Base-by-base conservation (phyloP, 768 basidiomycete genomes). In the Suillus subaureus region DNA sequence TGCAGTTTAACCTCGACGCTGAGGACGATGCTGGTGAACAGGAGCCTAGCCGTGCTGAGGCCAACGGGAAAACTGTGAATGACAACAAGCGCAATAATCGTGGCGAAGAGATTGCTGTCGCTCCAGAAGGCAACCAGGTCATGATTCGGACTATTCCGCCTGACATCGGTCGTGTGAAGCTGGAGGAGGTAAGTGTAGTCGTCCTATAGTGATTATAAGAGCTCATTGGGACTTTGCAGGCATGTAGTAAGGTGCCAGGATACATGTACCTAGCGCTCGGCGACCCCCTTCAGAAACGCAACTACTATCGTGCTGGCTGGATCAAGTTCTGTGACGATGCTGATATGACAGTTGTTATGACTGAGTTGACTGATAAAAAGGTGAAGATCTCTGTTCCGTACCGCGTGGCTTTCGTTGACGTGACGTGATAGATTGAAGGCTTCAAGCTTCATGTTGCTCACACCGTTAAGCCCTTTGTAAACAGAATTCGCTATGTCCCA, bases 81-180 rank as follows among this genome's bases (percentile, higher is more conserved):
- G 84, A 85, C 62, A 80, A 79, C 69, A 85, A 75, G 69, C 83
- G 83, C 55, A 76, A 70, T 65, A 87, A 84, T 70, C 86, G 88
- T 52, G 89, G 86, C 8, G 89, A 94, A 73, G 93, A 95, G 73
- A 76, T 86, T 65, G 86, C 87, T 64, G 89, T 86, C 28, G 79
- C 82, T 49, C 86, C 91, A 18, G 92, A 94, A 71, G 93, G 92
- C 28, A 93, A 93, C 70, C 91, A 97, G 73, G 89, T 97, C 63
- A 95, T 96, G 87, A 96, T 97, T 73, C 89, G 95, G 66, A 96
- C 94, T 21, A 95, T 97, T 68, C 95, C 95, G 56, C 95, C 96
- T 31, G 93, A 95, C 69, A 95, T 96, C 71, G 92, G 93, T 37
- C 89, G 96, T 40, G 80, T 91, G 58, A 95, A 94, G 72, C 83